A percentile compares a stretch with the other conserved stretches of the same genome.
Evolutionary conservation across 2,329 filamentous ascomycete species (phyloP).

Genomic region (Sporothrix phasma): DNA sequence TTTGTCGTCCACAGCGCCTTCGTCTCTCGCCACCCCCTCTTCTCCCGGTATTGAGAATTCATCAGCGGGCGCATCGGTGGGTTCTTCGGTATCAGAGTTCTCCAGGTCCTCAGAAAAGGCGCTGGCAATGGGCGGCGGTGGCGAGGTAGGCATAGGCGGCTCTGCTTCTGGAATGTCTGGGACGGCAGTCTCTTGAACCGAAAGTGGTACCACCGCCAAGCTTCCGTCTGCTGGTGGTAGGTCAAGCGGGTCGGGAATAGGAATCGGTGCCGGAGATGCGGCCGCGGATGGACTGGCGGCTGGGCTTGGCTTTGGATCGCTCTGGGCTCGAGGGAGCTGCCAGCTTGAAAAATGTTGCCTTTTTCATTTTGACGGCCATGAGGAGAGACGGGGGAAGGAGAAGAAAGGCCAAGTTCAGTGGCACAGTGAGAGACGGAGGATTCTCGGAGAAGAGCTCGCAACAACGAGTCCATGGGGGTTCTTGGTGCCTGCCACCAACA

Average conservation of each 20-base stretch:
- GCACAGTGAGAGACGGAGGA: neutral
- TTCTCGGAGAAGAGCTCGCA: neutral
- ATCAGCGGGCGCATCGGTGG: neutral
- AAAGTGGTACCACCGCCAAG: neutral
- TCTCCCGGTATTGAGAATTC: too few species aligned
- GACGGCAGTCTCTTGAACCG: neutral
- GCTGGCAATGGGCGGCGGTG: neutral
- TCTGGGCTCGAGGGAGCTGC: conserved; percentile 26
- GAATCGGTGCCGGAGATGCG: conserved; percentile 54
- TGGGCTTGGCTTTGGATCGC: conserved; percentile 31
- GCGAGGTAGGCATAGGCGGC: neutral
- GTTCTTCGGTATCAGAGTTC: neutral
- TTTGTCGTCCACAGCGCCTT: neutral
- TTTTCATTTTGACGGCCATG: conserved; percentile 11
- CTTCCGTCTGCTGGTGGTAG: neutral
- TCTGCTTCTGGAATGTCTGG: neutral
- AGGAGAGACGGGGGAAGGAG: neutral
- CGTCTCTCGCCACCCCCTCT: neutral
- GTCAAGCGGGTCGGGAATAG: conserved; percentile 36
- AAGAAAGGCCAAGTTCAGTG: neutral
- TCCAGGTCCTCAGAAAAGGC: neutral
- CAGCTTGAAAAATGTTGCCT: conserved; percentile 35
- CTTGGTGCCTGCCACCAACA: neutral
- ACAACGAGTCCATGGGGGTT: conserved; percentile 1
- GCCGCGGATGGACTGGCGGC: conserved; percentile 42